Evolutionary conservation across 176 grass and related monocot species (phyloP).

Genomic region (Dendrocalamus sinicus): DNA sequence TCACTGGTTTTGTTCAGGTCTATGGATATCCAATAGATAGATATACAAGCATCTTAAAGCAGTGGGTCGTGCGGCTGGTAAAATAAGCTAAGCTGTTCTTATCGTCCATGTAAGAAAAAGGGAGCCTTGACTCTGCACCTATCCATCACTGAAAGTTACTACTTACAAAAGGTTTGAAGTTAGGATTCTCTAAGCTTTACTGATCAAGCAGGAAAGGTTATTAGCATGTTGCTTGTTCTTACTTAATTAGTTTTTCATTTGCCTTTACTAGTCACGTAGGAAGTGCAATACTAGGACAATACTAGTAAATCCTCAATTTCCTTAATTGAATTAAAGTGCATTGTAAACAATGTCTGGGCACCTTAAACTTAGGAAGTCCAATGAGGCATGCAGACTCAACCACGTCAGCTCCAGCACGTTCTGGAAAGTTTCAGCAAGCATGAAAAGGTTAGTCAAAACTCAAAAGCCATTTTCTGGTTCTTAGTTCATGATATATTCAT

Average conservation of each 20-base stretch:
- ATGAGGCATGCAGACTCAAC: slow-evolving; percentile 94
- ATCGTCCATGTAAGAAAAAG: neutral
- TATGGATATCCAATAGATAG: neutral
- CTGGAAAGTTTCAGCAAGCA: slow-evolving; percentile 56
- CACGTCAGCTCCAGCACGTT: slow-evolving; percentile 78
- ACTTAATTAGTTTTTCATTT: neutral
- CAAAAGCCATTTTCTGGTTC: neutral
- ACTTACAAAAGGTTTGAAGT: neutral
- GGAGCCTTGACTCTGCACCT: neutral
- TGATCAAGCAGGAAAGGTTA: neutral
- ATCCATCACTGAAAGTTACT: slow-evolving; percentile 5
- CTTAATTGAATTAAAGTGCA: neutral
- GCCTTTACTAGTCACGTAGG: neutral
- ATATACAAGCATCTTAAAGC: neutral
- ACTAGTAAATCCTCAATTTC: neutral
- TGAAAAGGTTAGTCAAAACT: slow-evolving; percentile 28
- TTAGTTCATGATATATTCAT: slow-evolving; percentile 19
- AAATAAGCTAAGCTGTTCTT: slow-evolving; percentile 10
- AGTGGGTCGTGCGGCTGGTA: neutral
- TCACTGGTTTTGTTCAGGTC: neutral
- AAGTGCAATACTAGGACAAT: neutral
- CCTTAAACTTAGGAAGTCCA: slow-evolving; percentile 93
- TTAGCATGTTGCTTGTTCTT: neutral
- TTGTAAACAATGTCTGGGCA: slow-evolving; percentile 36
- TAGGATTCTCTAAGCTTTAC: neutral